A percentile compares a stretch with the other conserved stretches of the same genome.
Evolutionary conservation across 2,329 filamentous ascomycete genomes (phyloP).

Genomic region (Aspergillus vadensis): DNA sequence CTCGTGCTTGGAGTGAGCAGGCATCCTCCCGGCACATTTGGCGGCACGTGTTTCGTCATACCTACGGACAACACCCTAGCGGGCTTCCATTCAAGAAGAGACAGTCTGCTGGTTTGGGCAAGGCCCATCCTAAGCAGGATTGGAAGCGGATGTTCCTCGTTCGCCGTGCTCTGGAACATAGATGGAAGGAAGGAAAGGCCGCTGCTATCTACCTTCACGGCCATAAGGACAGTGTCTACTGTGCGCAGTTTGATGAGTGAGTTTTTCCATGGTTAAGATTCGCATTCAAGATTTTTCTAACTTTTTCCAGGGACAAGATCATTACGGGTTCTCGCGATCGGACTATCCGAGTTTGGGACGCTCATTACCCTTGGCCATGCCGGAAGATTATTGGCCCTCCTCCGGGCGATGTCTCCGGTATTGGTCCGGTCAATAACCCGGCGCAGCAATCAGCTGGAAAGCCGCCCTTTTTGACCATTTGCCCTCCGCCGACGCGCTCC

Average conservation of each 20-base stretch:
- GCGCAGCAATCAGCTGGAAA: conserved; percentile 43
- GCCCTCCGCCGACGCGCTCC: conserved; percentile 53
- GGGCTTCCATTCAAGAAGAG: conserved; percentile 46
- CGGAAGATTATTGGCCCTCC: conserved; percentile 80
- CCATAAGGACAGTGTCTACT: conserved; percentile 95
- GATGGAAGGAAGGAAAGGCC: conserved; percentile 79
- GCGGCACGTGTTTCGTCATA: conserved; percentile 61
- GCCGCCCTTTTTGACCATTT: conserved; percentile 51
- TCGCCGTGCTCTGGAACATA: conserved; percentile 71
- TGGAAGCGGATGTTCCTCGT: conserved; percentile 86
- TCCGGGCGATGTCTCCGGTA: conserved; percentile 50
- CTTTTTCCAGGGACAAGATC: conserved; percentile 72
- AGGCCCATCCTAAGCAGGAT: conserved; percentile 63
- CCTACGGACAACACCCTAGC: conserved; percentile 50
- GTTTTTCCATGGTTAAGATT: conserved; percentile 34
- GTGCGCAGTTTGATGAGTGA: conserved; percentile 94
- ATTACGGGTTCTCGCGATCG: conserved; percentile 95
- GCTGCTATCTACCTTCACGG: conserved; percentile 87
- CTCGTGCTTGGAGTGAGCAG: conserved; percentile 57
- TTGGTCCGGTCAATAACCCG: conserved; percentile 51
- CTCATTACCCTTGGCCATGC: conserved; percentile 78
- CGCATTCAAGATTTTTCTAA: conserved; percentile 30
- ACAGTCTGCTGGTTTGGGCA: conserved; percentile 57
- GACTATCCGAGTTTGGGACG: conserved; percentile 95
- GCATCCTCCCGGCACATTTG: conserved; percentile 62